phyloP scores from a whole-genome alignment of 129 eudicot species.

The Gnaphalium uliginosum region DNA sequence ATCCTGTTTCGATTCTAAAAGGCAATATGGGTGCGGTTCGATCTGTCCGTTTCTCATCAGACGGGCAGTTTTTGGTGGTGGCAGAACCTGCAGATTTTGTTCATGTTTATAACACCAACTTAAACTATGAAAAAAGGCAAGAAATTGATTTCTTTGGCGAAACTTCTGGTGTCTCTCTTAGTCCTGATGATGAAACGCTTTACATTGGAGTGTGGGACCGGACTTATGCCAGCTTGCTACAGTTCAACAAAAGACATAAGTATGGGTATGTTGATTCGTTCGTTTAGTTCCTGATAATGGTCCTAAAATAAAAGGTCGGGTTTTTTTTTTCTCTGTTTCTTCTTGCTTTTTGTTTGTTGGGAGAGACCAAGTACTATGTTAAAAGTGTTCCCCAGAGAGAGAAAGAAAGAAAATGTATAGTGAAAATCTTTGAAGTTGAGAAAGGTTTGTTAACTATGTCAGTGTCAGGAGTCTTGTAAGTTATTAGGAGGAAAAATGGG shows the following conservation, averaged over 20 bases:
- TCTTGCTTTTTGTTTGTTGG: slow-evolving; percentile 16
- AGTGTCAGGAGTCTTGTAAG: slow-evolving; percentile 17
- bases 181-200: slow-evolving; percentile 75
- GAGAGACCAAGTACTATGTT: slow-evolving; percentile 12
- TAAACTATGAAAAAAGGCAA: slow-evolving; percentile 52
- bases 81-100: slow-evolving; percentile 95
- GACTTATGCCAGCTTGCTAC: slow-evolving; percentile 79
- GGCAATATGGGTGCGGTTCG: slow-evolving; percentile 90
- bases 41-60: slow-evolving; percentile 76
- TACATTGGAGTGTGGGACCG: slow-evolving; percentile 85
- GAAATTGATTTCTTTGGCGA: slow-evolving; percentile 93
- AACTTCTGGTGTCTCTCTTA: slow-evolving; percentile 71
- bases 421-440: slow-evolving; percentile 26
- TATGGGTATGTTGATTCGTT: slow-evolving; percentile 25
- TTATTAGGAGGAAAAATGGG: slow-evolving; percentile 19
- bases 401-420: slow-evolving; percentile 26
- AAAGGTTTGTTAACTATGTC: slow-evolving; percentile 25
- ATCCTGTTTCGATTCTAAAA: slow-evolving; percentile 53
- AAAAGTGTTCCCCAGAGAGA: neutral
- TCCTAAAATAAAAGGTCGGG: neutral
- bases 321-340: neutral
- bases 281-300: slow-evolving; percentile 22
- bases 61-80: slow-evolving; percentile 70
- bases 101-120: slow-evolving; percentile 53
- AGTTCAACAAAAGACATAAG: slow-evolving; percentile 35